Conservation (phyloP, 192 early-diverging fungal species). For the Nowakowskiella sp. region DNA sequence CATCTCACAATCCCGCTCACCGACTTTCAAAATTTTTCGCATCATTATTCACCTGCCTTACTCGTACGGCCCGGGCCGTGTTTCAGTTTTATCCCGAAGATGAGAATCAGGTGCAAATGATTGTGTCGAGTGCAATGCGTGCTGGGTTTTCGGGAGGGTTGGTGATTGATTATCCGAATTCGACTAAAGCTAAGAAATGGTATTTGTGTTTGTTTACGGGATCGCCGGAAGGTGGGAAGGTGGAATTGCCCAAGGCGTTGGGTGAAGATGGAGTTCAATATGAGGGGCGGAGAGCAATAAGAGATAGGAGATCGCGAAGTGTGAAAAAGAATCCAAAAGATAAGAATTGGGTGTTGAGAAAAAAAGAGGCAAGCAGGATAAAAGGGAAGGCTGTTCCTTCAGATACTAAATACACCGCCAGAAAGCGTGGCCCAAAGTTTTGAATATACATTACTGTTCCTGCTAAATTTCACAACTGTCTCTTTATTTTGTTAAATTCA, state of each 20-base stretch:
- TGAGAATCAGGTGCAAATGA: constrained; percentile 86
- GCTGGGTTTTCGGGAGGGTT: constrained; percentile 95
- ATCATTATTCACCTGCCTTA: constrained; percentile 81
- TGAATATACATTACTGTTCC: no score
- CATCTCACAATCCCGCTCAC: constrained; percentile 73
- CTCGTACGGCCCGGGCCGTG: constrained; percentile 82
- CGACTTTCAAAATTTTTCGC: constrained; percentile 85
- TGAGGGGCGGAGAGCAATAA: constrained; percentile 23
- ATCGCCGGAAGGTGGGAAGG: constrained; percentile 49
- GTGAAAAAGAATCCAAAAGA: constrained; percentile 59
- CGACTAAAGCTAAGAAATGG: constrained; percentile 93
- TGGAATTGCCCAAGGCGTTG: constrained; percentile 54
- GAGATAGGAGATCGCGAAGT: constrained; percentile 13
- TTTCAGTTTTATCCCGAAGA: constrained; percentile 99
- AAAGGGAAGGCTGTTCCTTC: constrained; percentile 71
- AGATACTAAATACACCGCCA: constrained; percentile 91
- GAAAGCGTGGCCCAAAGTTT: constrained; percentile 84
- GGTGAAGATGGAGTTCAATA: constrained; percentile 59
- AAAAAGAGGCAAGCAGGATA: constrained; percentile 77
- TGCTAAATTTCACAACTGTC: no score
- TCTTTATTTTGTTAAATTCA: no score
- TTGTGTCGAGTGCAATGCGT: constrained; percentile 76
- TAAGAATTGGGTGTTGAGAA: constrained; percentile 80
- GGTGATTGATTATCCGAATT: constrained; percentile 93
- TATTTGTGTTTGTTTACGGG: constrained; percentile 96